These are phyloP conservation scores for Microcos paniculata DNA, from an alignment of 345 rosid species.

Conservation along the genomic window DNA sequence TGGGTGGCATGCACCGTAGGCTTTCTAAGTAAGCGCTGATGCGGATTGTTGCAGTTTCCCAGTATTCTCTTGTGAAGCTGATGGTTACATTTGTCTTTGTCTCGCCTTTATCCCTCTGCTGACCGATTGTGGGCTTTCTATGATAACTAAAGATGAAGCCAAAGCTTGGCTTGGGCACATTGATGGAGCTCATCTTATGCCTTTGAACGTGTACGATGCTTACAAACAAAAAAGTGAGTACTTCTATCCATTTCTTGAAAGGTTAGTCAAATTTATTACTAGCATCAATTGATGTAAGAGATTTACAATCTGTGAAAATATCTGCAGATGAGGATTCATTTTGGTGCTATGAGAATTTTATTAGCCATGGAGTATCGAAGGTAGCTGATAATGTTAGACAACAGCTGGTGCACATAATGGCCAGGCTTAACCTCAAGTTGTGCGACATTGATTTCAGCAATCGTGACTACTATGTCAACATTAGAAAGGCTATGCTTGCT, in stretches of 20 bases:
- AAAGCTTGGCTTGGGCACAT: constrained; percentile 96
- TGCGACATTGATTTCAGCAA: too few relatives aligned
- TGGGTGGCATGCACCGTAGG: constrained; percentile 76
- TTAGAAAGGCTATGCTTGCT: constrained; percentile 79
- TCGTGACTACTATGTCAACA: constrained; percentile 88
- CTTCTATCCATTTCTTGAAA: not conserved
- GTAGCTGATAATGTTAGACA: too few relatives aligned
- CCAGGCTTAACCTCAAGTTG: constrained; percentile 75
- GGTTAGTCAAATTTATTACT: not conserved
- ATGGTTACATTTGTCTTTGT: constrained; percentile 91
- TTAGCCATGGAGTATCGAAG: too few relatives aligned
- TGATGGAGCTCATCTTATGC: too few relatives aligned
- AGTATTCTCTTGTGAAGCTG: constrained; percentile 98
- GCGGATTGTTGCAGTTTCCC: constrained; percentile 99
- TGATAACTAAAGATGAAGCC: constrained; percentile 97
- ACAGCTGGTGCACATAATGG: constrained; percentile 92
- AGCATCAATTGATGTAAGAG: not conserved
- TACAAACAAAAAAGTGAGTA: too few relatives aligned
- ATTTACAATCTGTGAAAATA: not conserved
- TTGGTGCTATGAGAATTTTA: too few relatives aligned
- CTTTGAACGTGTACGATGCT: too few relatives aligned
- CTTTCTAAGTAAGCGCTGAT: constrained; percentile 92
- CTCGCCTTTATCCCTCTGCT: constrained; percentile 99
- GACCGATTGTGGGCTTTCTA: constrained; percentile 99
- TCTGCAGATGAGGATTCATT: constrained; percentile 73